Evolutionary conservation across 208 protist species (phyloP), one percentile per base, ranked within the genome.

Genomic region (Trypanosoma platydactyli): DNA sequence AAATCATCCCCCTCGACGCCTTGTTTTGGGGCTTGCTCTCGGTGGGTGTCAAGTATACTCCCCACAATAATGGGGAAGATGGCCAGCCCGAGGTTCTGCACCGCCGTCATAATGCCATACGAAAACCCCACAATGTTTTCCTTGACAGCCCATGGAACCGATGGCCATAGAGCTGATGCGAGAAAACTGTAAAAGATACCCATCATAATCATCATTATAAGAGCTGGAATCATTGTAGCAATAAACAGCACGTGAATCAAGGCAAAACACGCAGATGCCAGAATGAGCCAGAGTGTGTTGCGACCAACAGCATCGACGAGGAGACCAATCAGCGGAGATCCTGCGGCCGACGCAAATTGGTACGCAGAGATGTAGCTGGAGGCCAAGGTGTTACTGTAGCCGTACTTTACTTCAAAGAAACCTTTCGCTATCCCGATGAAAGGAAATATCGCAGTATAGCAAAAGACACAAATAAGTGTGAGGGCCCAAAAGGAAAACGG

Each of bases 91-190:
- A 88, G 84, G 62, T 97, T 97, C 69, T 96, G 90, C 27, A 94
- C 68, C 9, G 90, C 80, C 7, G 91, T 97, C 91, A 97, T 97
- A 48, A 88, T 70, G 35, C 94, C 94, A 54, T 95, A 97, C 16
- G 94, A 83, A 5, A 95, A 75, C 15, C 88, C 90, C 9, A 94
- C 76, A 22, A 88, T 63, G 50, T 92, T 80, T 54, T 80, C 77
- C 1, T 67, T 67, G 11, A 97, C 84, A 4, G 78, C 77, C 73
- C 76, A 90, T 5, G 90, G 83, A 54, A 97, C 69, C 5, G 89
- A 86, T 1, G 94, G 91, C 89, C 94, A 97, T 46, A 97, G 74
- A 25, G 84, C 81, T 16, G 91, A 86, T 15, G 89, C 90, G 25
- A 94, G 80, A 61, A 94, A 90, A 73, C 89, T 90, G 79, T 94